Conservation (phyloP, 192 early-diverging fungal species). For the Rhizophagus prolifer region DNA sequence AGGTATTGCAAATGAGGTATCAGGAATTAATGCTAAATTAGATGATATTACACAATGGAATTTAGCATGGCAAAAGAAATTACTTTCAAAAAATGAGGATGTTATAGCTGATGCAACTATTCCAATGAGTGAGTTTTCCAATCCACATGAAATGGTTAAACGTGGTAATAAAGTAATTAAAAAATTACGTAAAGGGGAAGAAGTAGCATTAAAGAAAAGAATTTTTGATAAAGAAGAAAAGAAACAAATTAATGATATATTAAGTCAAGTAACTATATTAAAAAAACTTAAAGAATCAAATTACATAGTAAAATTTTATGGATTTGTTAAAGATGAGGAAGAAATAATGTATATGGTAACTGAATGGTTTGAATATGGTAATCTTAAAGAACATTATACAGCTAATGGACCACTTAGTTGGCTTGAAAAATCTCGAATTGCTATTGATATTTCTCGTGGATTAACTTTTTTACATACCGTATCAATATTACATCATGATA, state of each 20-base stretch:
- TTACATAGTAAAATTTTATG: slow-evolving; percentile 23
- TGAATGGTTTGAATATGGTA: slow-evolving; percentile 29
- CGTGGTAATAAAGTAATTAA: not conserved
- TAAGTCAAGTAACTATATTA: slow-evolving; percentile 22
- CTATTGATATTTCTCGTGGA: slow-evolving; percentile 24
- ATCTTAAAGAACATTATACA: slow-evolving; percentile 18
- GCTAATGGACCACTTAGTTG: slow-evolving; percentile 4
- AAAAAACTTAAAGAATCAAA: slow-evolving; percentile 21
- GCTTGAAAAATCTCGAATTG: not conserved
- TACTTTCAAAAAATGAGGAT: slow-evolving; percentile 1
- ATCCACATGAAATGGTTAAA: not conserved
- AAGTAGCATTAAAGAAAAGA: slow-evolving; percentile 11
- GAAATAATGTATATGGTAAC: slow-evolving; percentile 19
- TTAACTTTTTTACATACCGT: slow-evolving; percentile 22
- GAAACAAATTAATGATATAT: slow-evolving; percentile 11
- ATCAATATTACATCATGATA: slow-evolving; percentile 28
- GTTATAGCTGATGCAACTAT: not conserved
- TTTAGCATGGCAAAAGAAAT: slow-evolving; percentile 14
- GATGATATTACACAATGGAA: slow-evolving; percentile 22
- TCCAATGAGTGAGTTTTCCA: not conserved
- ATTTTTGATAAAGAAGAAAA: not conserved
- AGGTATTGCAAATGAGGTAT: not conserved
- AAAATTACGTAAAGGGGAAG: slow-evolving; percentile 5
- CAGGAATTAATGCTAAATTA: slow-evolving; percentile 23
- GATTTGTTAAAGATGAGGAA: slow-evolving; percentile 1